phyloP scores from a whole-genome alignment of 345 rosid genomes.

The Sisymbrium irio region DNA sequence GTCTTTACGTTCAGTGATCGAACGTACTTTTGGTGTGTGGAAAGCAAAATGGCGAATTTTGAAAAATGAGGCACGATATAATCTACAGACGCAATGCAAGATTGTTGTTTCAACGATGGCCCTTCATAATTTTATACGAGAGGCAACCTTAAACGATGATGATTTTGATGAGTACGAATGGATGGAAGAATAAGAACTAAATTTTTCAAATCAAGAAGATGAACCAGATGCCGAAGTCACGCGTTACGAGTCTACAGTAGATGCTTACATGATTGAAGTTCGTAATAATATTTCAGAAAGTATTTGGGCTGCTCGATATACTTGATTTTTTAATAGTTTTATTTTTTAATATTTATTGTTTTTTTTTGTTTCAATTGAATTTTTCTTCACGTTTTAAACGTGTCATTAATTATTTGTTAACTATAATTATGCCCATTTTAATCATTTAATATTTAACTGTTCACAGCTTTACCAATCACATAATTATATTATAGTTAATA shows the following conservation, averaged over 20 bases:
- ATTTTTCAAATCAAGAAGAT: background rate
- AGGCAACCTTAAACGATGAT: background rate
- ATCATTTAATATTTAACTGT: too few relatives aligned
- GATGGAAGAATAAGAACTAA: background rate
- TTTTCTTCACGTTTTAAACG: too few relatives aligned
- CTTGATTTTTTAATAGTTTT: too few relatives aligned
- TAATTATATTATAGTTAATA: too few relatives aligned
- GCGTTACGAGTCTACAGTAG: background rate
- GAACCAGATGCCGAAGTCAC: background rate
- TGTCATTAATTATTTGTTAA: too few relatives aligned
- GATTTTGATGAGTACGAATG: background rate
- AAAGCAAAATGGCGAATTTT: too few relatives aligned
- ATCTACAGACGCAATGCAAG: background rate
- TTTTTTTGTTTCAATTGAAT: too few relatives aligned
- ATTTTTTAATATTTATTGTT: too few relatives aligned
- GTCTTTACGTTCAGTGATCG: background rate
- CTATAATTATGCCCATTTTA: too few relatives aligned
- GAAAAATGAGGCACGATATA: background rate
- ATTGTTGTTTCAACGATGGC: background rate
- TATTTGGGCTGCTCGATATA: background rate
- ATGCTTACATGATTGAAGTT: background rate
- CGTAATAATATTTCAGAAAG: background rate
- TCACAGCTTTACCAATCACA: too few relatives aligned
- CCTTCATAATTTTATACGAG: background rate
- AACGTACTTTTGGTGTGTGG: background rate